Evolutionary conservation across 352 stramenopile genomes (phyloP).

Genomic region (Hyaloperonospora brassicae): DNA sequence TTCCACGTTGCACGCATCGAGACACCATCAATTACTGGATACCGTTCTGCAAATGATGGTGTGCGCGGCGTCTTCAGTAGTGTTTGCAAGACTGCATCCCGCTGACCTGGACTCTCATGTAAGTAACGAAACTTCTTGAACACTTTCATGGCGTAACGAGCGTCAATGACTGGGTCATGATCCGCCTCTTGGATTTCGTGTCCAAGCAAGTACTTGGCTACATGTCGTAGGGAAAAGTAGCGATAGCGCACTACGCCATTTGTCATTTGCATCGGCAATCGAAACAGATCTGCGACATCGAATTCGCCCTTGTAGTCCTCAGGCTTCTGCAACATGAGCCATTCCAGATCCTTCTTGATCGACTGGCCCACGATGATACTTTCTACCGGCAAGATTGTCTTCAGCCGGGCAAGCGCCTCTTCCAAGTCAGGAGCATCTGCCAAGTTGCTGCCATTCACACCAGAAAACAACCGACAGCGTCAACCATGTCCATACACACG

Average conservation of each 20-base stretch:
- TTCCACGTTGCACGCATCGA: constrained; percentile 66
- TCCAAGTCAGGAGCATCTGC: constrained; percentile 55
- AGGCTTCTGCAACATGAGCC: constrained; percentile 76
- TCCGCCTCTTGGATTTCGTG: constrained; percentile 79
- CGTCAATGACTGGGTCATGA: constrained; percentile 81
- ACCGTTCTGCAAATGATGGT: constrained; percentile 74
- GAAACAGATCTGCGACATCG: constrained; percentile 79
- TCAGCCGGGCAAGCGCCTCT: constrained; percentile 71
- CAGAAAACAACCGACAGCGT: constrained; percentile 3
- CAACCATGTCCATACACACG: too few species aligned
- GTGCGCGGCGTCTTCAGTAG: constrained; percentile 75
- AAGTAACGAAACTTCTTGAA: constrained; percentile 82
- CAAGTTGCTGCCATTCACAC: constrained; percentile 36
- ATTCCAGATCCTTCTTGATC: constrained; percentile 90
- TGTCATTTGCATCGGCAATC: constrained; percentile 60
- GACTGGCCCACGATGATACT: constrained; percentile 88
- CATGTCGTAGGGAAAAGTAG: constrained; percentile 81
- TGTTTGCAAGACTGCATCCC: constrained; percentile 74
- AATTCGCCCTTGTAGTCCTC: constrained; percentile 83
- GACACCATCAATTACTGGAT: constrained; percentile 78
- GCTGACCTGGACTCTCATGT: constrained; percentile 65
- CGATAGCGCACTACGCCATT: constrained; percentile 73
- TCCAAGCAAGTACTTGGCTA: constrained; percentile 75
- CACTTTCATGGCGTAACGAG: constrained; percentile 85
- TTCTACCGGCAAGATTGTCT: constrained; percentile 60